Evolutionary conservation across 495 filamentous ascomycete genomes (phyloP).

Genomic region (Lineolata rhizophorae): DNA sequence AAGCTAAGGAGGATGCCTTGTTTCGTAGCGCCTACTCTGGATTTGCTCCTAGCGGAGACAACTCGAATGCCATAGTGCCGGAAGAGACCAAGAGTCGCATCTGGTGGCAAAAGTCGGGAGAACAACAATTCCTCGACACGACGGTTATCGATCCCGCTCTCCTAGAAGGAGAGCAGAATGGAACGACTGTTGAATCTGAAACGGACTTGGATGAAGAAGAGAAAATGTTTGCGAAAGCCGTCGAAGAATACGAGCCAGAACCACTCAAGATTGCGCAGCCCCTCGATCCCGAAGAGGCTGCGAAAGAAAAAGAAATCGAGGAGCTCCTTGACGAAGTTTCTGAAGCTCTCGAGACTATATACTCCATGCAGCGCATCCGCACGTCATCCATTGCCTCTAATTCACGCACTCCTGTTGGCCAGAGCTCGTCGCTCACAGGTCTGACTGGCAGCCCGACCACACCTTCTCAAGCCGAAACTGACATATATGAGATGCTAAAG

Average conservation of each 20-base stretch:
- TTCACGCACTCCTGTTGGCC: constrained; percentile 18
- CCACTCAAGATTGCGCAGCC: constrained; percentile 1
- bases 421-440: constrained; percentile 24
- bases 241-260: constrained; percentile 27
- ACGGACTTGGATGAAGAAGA: constrained; percentile 24
- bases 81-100: constrained; percentile 45
- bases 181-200: constrained; percentile 11
- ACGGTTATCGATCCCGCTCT: constrained; percentile 26
- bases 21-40: constrained; percentile 71
- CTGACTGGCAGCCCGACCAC: constrained; percentile 22
- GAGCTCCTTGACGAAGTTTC: constrained; percentile 63
- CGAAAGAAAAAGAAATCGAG: constrained; percentile 29
- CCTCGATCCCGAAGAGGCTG: constrained; percentile 7
- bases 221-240: constrained; percentile 20
- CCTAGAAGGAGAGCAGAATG: constrained; percentile 13
- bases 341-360: constrained; percentile 61
- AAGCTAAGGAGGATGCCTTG: constrained; percentile 46
- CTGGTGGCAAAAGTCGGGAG: constrained; percentile 74
- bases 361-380: constrained; percentile 70
- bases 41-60: constrained; percentile 69
- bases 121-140: constrained; percentile 28
- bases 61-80: constrained; percentile 50
- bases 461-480: constrained; percentile 42
- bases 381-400: constrained; percentile 34
- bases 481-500: constrained; percentile 53